Evolutionary conservation across 495 filamentous ascomycete species (phyloP).

Genomic region (Wilcoxina mikolae): DNA sequence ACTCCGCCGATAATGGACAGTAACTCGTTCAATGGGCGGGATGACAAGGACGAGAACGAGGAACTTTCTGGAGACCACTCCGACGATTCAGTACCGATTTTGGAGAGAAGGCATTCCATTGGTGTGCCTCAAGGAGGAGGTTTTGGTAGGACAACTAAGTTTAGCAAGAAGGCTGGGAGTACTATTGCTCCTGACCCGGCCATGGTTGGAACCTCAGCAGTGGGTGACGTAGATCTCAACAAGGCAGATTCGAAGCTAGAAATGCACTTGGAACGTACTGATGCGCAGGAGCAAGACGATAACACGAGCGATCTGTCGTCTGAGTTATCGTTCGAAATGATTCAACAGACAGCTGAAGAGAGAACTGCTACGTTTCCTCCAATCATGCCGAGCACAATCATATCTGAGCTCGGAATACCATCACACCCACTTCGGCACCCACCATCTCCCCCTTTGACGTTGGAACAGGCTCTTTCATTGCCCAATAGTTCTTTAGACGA

Average conservation of each 20-base stretch:
- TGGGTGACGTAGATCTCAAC: slow-evolving; percentile 6
- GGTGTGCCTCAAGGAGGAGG: slow-evolving; percentile 5
- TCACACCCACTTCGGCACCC: slow-evolving; percentile 55
- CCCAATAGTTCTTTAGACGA: slow-evolving; percentile 14
- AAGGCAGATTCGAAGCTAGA: slow-evolving; percentile 15
- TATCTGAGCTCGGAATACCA: slow-evolving; percentile 39
- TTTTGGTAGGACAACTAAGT: neutral
- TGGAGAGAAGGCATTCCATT: slow-evolving; percentile 12
- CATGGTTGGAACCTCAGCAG: too few species aligned
- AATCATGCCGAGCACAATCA: slow-evolving; percentile 31
- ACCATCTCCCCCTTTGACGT: slow-evolving; percentile 65
- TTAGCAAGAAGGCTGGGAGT: neutral
- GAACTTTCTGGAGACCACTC: slow-evolving; percentile 30
- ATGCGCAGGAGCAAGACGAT: slow-evolving; percentile 35
- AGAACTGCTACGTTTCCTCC: slow-evolving; percentile 29
- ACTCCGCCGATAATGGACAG: slow-evolving; percentile 11
- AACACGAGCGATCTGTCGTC: slow-evolving; percentile 64
- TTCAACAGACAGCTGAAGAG: slow-evolving; percentile 29
- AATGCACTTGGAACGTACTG: slow-evolving; percentile 11
- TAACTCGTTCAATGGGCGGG: neutral
- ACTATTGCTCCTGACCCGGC: too few species aligned
- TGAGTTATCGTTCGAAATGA: slow-evolving; percentile 57
- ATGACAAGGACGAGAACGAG: neutral
- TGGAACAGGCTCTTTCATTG: slow-evolving; percentile 40
- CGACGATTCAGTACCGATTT: slow-evolving; percentile 32